Base-by-base conservation (phyloP, 768 basidiomycete species). In the Collybiopsis luxurians region DNA sequence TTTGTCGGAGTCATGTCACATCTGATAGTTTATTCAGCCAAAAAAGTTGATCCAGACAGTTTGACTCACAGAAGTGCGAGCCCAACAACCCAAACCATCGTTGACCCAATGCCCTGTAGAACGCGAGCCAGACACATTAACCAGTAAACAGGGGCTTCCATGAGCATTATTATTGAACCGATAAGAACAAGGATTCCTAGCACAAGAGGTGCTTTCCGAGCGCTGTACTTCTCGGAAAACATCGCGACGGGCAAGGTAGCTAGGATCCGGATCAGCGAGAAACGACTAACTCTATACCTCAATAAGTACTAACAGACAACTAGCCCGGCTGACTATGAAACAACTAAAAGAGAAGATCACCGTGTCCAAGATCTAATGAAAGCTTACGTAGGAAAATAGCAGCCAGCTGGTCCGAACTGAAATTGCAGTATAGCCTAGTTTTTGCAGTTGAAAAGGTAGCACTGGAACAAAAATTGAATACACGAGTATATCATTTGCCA, bases 391-490 rank as follows among this genome's bases (percentile, higher is more conserved):
- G 58, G 81, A 77, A 60, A 80, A 84, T 15, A 86, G 70, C 2
- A 87, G 69, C 84, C 84, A 87, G 28, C 85, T 84, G 0, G 80
- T 75, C 28, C 77, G 74, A 2, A 75, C 71, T 31, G 83, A 84
- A 23, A 83, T 75, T 11, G 69, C 54, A 7, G 65, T 63, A 56
- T 80, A 81, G 0, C 74, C 67, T 46, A 86, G 73, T 4, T 56
- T 65, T 61, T 84, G 77, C 23, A 87, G 76, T 31, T 82, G 84
- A 62, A 86, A 86, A 1, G 85, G 84, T 56, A 86, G 74, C 28
- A 86, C 83, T 9, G 85, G 85, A 30, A 85, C 79, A 56, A 85
- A 80, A 26, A 83, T 73, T 3, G 83, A 81, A 61, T 86, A 86
- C 10, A 83, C 79, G n/a, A 86, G 66, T 1, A 84, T 62, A 64